These are phyloP conservation scores for Fragosphaeria purpurea DNA, from an alignment of 2,329 filamentous ascomycete genomes.

Conservation along the genomic window DNA sequence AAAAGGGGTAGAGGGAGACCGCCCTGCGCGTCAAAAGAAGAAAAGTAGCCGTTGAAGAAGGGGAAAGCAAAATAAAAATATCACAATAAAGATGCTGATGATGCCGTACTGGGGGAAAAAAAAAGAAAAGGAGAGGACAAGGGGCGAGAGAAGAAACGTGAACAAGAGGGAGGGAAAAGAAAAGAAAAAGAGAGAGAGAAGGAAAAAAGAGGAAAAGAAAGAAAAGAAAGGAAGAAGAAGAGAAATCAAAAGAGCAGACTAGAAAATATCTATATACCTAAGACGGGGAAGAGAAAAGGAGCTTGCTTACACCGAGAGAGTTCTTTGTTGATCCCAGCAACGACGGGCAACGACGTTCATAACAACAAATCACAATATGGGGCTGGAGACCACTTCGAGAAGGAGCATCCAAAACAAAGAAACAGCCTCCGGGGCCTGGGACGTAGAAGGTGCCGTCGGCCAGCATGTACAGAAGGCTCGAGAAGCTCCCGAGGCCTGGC, in stretches of 20 bases:
- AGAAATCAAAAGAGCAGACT: neutral
- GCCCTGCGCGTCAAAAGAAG: too few relatives aligned
- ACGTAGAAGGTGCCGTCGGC: neutral
- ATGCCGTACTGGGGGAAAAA: slow-evolving; percentile 3
- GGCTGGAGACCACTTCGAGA: neutral
- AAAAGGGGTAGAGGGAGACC: neutral
- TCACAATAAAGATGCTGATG: slow-evolving; percentile 7
- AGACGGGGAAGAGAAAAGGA: neutral
- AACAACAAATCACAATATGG: too few relatives aligned
- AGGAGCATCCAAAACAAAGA: slow-evolving; percentile 4
- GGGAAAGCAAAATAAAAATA: slow-evolving; percentile 3
- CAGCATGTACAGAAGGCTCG: neutral
- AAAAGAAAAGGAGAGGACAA: neutral
- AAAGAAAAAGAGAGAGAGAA: neutral
- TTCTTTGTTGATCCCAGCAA: neutral
- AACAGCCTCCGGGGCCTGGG: too few relatives aligned
- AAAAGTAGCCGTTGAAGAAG: neutral
- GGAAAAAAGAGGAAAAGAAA: neutral
- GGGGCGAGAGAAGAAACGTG: neutral
- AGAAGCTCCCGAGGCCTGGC: too few relatives aligned
- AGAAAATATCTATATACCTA: neutral
- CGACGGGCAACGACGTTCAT: neutral
- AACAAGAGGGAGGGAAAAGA: slow-evolving; percentile 1
- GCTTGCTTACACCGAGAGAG: too few relatives aligned
- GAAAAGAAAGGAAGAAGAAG: neutral